phyloP scores from a whole-genome alignment of 768 basidiomycete genomes.

The Pleurotus sapidus region DNA sequence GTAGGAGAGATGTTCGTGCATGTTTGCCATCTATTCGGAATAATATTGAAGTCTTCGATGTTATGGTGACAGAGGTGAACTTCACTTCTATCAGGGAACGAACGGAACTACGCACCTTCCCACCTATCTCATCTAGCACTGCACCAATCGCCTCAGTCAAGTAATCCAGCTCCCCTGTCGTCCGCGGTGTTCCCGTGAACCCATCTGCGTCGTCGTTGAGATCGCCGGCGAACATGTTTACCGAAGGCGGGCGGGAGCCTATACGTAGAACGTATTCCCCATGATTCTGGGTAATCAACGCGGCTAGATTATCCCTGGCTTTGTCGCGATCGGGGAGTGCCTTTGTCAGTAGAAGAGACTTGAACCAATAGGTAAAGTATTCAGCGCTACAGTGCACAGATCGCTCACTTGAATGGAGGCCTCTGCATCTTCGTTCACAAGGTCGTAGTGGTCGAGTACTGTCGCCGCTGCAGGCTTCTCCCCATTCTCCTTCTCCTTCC shows the following conservation, averaged over 20 bases:
- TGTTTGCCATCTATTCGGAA: conserved; percentile 23
- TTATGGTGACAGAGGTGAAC: neutral
- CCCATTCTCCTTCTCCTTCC: conserved; percentile 39
- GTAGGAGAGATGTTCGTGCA: conserved; percentile 56
- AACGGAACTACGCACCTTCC: conserved; percentile 47
- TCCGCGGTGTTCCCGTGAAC: conserved; percentile 53
- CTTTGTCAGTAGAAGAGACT: conserved; percentile 46
- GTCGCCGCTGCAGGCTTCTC: conserved; percentile 15
- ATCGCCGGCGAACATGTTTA: conserved; percentile 54
- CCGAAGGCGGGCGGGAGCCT: conserved; percentile 61
- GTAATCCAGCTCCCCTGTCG: conserved; percentile 47
- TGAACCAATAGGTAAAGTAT: conserved; percentile 9
- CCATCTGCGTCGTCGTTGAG: conserved; percentile 41
- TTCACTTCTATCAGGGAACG: neutral
- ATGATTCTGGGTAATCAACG: conserved; percentile 59
- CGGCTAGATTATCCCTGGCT: conserved; percentile 65
- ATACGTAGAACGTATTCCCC: conserved; percentile 79
- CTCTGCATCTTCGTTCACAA: conserved; percentile 37
- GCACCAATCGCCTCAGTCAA: conserved; percentile 42
- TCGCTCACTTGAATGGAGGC: conserved; percentile 49
- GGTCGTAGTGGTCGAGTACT: conserved; percentile 19
- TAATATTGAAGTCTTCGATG: neutral
- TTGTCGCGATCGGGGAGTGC: conserved; percentile 40
- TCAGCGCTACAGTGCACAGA: neutral
- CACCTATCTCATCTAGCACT: conserved; percentile 74